These are phyloP conservation scores for Hericium erinaceus DNA, from an alignment of 768 basidiomycete genomes.

Conservation along the genomic window DNA sequence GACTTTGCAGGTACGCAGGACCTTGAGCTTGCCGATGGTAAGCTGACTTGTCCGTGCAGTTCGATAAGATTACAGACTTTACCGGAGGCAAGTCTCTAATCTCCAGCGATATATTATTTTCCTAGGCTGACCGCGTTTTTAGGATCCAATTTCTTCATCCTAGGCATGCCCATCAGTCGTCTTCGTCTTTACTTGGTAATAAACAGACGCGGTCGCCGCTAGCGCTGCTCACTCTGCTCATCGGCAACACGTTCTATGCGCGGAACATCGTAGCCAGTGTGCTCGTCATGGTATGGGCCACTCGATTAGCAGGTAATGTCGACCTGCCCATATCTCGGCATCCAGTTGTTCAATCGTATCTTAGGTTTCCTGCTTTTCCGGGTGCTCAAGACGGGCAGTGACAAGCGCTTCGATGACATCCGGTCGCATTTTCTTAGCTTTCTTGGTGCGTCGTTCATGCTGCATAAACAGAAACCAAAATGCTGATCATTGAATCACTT, in stretches of 20 bases:
- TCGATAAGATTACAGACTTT: constrained; percentile 70
- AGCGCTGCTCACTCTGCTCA: constrained; percentile 54
- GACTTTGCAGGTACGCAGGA: constrained; percentile 35
- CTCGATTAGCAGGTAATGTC: constrained; percentile 40
- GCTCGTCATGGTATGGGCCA: constrained; percentile 62
- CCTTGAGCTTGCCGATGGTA: neutral
- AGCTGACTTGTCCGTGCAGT: constrained; percentile 22
- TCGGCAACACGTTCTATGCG: constrained; percentile 51
- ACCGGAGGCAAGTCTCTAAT: constrained; percentile 36
- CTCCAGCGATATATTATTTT: neutral
- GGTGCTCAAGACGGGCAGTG: constrained; percentile 59
- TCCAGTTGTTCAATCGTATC: too few relatives aligned
- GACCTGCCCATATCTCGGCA: neutral
- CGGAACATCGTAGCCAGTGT: constrained; percentile 49
- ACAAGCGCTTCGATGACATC: constrained; percentile 60
- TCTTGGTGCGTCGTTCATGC: constrained; percentile 27
- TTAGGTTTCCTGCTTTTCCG: constrained; percentile 57
- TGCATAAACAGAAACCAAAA: neutral
- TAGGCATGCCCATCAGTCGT: constrained; percentile 28
- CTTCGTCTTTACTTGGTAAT: neutral
- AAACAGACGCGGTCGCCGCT: neutral
- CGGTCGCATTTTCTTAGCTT: constrained; percentile 59
- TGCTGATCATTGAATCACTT: neutral
- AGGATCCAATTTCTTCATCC: constrained; percentile 61
- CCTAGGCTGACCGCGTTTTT: constrained; percentile 3